Base-by-base conservation (phyloP, 2,329 filamentous ascomycete species). In the Domatiomyces globalis region DNA sequence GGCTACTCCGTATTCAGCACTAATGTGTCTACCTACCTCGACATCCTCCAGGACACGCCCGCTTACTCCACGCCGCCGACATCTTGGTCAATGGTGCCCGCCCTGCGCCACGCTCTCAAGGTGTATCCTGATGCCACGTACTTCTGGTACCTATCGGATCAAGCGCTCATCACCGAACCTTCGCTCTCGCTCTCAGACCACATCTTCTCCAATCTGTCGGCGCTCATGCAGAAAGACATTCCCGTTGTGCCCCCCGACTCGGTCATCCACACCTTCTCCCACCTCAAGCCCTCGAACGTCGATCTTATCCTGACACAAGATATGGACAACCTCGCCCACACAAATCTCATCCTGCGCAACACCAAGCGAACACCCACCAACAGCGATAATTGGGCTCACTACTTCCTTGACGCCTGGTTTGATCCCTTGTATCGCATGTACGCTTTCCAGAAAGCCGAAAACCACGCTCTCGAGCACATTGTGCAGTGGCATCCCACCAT, bases 401-500 rank as follows among this genome's bases (percentile, higher is more conserved):
- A 85, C 72, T 87, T 98, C 63, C 69, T 96, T 17, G 92, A 98
- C 65, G 84, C 86, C 1, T 98, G 92, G 92, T 94, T 92, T 63
- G 88, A 96, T 65, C 92, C 92, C 46, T 72, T 96, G 44, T 98
- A 94, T 69, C 78, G 90, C 57, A 85, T 77, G 59, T 98, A 98
- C 71, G 94, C 95, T 65, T 98, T 98, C 63, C 87, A 94, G 63
- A 95, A 94, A 66, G 89, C 87, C 0, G 92, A 98, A 68, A 79
- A 76, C 20, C 90, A 98, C 71, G 89, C 90, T 48, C 69, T 98
- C 72, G 85, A 90, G 69, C 86, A 92, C 64, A 84, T 90, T 59
- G 80, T 87, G 33, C 90, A 95, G 73, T 98, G 92, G 94, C 92
- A 98, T 65, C 88, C 90, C 25, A 98, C 92, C 0, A 84, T 98